These are phyloP conservation scores for Agapanthus africanus DNA, from an alignment of 106 monocot species.

Conservation along the genomic window DNA sequence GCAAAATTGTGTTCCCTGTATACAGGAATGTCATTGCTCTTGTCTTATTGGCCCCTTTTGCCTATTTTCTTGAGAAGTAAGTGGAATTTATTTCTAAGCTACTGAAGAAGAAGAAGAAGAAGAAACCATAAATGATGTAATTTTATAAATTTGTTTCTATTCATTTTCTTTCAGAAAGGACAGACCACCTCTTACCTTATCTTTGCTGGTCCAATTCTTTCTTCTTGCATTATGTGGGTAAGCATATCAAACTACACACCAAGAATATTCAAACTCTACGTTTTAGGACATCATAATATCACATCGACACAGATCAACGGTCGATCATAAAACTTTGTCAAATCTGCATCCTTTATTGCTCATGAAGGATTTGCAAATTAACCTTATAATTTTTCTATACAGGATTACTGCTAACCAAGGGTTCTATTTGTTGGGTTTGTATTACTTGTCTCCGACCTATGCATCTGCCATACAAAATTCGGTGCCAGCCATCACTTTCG, in stretches of 20 bases:
- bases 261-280: too few relatives aligned
- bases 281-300: too few relatives aligned
- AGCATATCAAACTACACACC: too few relatives aligned
- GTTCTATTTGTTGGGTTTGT: conserved; percentile 70
- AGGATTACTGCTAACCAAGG: conserved; percentile 92
- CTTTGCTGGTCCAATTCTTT: conserved; percentile 52
- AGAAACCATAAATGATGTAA: neutral
- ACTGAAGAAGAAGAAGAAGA: neutral
- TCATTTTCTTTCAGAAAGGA: conserved; percentile 43
- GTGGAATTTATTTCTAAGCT: neutral
- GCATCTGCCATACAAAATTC: conserved; percentile 86
- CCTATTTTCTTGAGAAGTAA: conserved; percentile 77
- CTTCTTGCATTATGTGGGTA: conserved; percentile 69
- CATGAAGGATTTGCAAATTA: neutral
- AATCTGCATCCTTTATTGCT: neutral
- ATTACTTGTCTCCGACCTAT: conserved; percentile 74
- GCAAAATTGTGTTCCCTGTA: conserved; percentile 48
- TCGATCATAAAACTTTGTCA: too few relatives aligned
- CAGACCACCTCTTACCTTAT: conserved; percentile 61
- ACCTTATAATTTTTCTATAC: neutral
- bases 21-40: conserved; percentile 73
- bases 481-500: conserved; percentile 75
- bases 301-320: too few relatives aligned
- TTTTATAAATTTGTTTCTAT: neutral
- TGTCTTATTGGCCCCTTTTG: conserved; percentile 62